These are phyloP conservation scores for Colletotrichum theobromicola DNA, from an alignment of 2,329 filamentous ascomycete species.

Conservation along the genomic window DNA sequence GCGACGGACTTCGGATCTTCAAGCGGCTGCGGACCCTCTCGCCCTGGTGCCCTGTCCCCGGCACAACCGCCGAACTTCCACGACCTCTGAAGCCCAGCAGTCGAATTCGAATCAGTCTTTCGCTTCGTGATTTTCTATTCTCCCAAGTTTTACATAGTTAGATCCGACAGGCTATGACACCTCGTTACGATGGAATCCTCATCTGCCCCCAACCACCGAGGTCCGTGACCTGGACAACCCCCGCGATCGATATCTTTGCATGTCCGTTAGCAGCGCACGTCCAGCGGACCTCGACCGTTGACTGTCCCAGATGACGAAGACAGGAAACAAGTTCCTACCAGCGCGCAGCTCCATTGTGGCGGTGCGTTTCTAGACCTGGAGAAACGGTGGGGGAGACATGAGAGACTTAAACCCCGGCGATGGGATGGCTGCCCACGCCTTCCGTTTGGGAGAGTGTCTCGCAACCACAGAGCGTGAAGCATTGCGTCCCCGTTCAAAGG, in stretches of 20 bases:
- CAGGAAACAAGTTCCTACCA: background rate
- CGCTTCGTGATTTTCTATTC: background rate
- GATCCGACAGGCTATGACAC: background rate
- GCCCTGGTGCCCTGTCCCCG: background rate
- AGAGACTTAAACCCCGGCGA: background rate
- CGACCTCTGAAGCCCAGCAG: background rate
- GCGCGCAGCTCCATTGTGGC: background rate
- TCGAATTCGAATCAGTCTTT: background rate
- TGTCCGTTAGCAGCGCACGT: slow-evolving; percentile 6
- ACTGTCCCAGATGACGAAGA: background rate
- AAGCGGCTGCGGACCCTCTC: background rate
- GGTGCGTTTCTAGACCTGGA: background rate
- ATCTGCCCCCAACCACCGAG: background rate
- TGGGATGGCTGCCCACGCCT: background rate
- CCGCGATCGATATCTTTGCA: slow-evolving; percentile 2
- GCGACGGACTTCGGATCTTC: background rate
- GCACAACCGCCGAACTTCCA: background rate
- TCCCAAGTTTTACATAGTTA: background rate
- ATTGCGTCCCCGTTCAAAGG: background rate
- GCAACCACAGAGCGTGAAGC: background rate
- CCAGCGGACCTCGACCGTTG: background rate
- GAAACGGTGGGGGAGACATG: background rate
- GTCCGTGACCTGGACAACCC: background rate
- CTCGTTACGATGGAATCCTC: background rate
- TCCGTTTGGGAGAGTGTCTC: background rate